Evolutionary conservation across 208 protist species (phyloP), one percentile per base, ranked within the genome.

Genomic region (Crithidia expoeki): DNA sequence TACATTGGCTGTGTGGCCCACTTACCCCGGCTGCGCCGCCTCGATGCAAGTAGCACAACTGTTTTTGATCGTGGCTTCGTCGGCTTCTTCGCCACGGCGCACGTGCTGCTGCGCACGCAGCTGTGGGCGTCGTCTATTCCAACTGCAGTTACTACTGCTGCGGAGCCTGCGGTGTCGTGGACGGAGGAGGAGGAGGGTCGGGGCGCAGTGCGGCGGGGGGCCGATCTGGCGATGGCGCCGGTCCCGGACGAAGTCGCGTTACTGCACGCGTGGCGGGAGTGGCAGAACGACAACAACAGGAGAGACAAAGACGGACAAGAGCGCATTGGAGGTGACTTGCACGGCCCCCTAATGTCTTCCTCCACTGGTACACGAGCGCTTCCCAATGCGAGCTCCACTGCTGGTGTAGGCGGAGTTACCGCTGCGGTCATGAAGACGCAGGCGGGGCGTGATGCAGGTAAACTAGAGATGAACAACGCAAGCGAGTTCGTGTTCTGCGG

Each of bases 1-100:
- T 57, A 68, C 59, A 44, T 79, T 30, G 61, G 74, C 27, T 79
- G 74, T 21, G 19, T 79, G 7, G 66, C 67, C 11, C 74, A 79
- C 47, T 58, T 79, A 16, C 74, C 74, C 10, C 40, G 40, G 2
- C 67, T 79, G 50, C 63, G 57, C 55, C 40, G 42, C 1, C 67
- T 79, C 6, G 36, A 66, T 34, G 36, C 65, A 38, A 47, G 47
- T 27, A 0, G 40, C 25, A 60, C 74, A 11, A 47, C 25, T 4
- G 47, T 79, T 14, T 74, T 79, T 38, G 74, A 79, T 32, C 52
- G 44, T n/a, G 49, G 66, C 11, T 64, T 79, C 34, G 60, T 63
- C 1, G 46, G 60, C 59, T 69, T 79, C 55, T 74, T 74, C 16
- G 53, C 17, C 28, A 7, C 9, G n/a, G 21, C 21, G 5, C 21